Evolutionary conservation across 495 filamentous ascomycete species (phyloP).

Genomic region (Aspergillus nidulans): DNA sequence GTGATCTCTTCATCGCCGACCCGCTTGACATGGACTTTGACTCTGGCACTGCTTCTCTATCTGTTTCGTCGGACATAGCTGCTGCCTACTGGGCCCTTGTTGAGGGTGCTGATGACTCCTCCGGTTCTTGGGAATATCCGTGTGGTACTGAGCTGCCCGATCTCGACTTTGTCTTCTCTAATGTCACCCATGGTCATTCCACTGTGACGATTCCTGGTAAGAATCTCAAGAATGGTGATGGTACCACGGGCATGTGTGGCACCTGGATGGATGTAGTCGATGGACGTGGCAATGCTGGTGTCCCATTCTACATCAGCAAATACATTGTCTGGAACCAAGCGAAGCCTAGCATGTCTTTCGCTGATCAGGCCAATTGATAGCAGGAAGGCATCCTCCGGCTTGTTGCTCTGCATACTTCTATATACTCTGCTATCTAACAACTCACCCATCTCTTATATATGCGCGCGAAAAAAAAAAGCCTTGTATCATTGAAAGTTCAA

Average conservation of each 20-base stretch:
- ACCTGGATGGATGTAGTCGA: conserved; percentile 11
- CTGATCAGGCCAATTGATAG: conserved; percentile 4
- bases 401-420: neutral
- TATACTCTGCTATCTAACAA: neutral
- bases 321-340: conserved; percentile 12
- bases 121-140: conserved; percentile 9
- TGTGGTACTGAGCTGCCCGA: conserved; percentile 8
- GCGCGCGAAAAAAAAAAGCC: no score
- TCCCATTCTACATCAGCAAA: conserved; percentile 9
- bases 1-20: neutral
- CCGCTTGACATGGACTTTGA: conserved; percentile 9
- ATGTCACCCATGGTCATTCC: conserved; percentile 4
- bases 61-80: conserved; percentile 7
- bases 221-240: conserved; percentile 7
- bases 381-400: neutral
- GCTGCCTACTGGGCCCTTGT: conserved; percentile 10
- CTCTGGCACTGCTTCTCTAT: conserved; percentile 2
- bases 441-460: no score
- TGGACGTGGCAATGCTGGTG: conserved; percentile 7
- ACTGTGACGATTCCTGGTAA: conserved; percentile 8
- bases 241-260: neutral
- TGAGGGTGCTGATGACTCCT: conserved; percentile 1
- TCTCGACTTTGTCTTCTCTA: conserved; percentile 8
- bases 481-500: no score
- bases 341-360: conserved; percentile 10